Conservation (phyloP, 495 filamentous ascomycete genomes). For the Pyrenopolyporus hunteri region DNA sequence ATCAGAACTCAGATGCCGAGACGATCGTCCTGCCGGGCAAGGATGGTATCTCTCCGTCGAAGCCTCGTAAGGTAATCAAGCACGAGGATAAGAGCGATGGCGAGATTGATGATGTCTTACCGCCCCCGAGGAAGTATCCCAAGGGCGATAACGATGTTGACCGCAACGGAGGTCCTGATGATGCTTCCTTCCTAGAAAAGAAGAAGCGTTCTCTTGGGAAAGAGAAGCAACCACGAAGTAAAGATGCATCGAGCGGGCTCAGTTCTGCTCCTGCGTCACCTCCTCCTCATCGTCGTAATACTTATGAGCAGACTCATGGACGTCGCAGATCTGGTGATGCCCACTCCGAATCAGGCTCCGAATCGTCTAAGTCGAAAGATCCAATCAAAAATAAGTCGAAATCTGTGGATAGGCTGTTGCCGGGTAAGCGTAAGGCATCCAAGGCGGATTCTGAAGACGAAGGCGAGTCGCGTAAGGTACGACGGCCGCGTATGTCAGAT, state of each 20-base stretch:
- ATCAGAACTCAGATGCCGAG: slow-evolving; percentile 79
- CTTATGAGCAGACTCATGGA: slow-evolving; percentile 43
- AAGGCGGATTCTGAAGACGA: slow-evolving; percentile 58
- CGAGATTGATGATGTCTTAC: slow-evolving; percentile 48
- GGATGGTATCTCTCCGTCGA: slow-evolving; percentile 70
- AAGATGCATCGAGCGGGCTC: slow-evolving; percentile 58
- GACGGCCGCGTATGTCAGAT: slow-evolving; percentile 55
- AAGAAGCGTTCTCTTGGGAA: slow-evolving; percentile 55
- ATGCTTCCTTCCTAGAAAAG: slow-evolving; percentile 45
- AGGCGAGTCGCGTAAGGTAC: slow-evolving; percentile 52
- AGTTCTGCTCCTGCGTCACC: slow-evolving; percentile 63
- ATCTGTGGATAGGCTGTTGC: slow-evolving; percentile 45
- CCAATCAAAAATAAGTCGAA: slow-evolving; percentile 48
- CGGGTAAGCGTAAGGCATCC: slow-evolving; percentile 53
- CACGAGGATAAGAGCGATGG: slow-evolving; percentile 69
- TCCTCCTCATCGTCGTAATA: slow-evolving; percentile 31
- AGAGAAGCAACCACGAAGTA: slow-evolving; percentile 50
- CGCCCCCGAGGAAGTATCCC: slow-evolving; percentile 44
- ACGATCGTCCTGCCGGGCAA: slow-evolving; percentile 79
- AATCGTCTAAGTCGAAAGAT: slow-evolving; percentile 45
- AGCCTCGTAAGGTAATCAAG: slow-evolving; percentile 71
- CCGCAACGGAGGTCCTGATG: slow-evolving; percentile 44
- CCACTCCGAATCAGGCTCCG: slow-evolving; percentile 55
- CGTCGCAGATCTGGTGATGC: slow-evolving; percentile 50
- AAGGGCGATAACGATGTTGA: slow-evolving; percentile 43